A percentile compares a stretch with the other conserved stretches of the same genome.
phyloP scores from a whole-genome alignment of 1,139 yeast species.

The Kluyveromyces sp. region DNA sequence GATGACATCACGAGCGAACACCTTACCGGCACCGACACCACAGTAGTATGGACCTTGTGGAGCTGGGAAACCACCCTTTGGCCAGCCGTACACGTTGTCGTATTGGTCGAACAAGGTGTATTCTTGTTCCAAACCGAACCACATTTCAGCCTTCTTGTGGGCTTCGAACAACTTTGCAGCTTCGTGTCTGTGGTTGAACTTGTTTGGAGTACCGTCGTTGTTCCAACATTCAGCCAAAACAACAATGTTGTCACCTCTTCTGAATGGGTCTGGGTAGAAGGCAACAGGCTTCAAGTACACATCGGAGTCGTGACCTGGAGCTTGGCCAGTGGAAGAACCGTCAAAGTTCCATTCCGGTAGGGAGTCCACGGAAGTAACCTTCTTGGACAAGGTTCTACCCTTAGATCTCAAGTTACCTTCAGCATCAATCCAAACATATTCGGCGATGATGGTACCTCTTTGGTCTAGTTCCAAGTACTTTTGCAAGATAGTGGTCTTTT shows the following conservation, averaged over 20 bases:
- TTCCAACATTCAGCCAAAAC: constrained; percentile 96
- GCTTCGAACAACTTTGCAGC: constrained; percentile 94
- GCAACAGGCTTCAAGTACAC: constrained; percentile 91
- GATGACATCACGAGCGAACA: constrained; percentile 93
- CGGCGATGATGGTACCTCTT: constrained; percentile 83
- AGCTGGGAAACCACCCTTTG: constrained; percentile 99
- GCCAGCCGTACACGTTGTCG: constrained; percentile 96
- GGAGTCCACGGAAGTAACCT: constrained; percentile 68
- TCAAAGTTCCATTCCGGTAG: constrained; percentile 99
- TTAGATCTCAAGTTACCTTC: constrained; percentile 89
- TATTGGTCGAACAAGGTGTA: constrained; percentile 90
- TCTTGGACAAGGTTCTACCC: constrained; percentile 74
- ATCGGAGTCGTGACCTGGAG: constrained; percentile 97
- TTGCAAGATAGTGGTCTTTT: constrained; percentile 68
- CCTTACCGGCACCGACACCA: constrained; percentile 99
- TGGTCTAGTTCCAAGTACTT: constrained; percentile 82
- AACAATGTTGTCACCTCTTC: constrained; percentile 93
- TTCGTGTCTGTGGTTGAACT: constrained; percentile 95
- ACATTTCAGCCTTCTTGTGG: constrained; percentile 73
- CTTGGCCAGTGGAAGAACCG: constrained; percentile 98
- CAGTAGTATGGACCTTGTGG: constrained; percentile 99
- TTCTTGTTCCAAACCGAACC: constrained; percentile 99
- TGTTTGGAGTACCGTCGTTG: constrained; percentile 98
- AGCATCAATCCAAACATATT: constrained; percentile 97
- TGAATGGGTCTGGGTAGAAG: constrained; percentile 91